Base-by-base conservation (phyloP, 1,284 basidiomycete genomes). In the Hymenochaete sp. region DNA sequence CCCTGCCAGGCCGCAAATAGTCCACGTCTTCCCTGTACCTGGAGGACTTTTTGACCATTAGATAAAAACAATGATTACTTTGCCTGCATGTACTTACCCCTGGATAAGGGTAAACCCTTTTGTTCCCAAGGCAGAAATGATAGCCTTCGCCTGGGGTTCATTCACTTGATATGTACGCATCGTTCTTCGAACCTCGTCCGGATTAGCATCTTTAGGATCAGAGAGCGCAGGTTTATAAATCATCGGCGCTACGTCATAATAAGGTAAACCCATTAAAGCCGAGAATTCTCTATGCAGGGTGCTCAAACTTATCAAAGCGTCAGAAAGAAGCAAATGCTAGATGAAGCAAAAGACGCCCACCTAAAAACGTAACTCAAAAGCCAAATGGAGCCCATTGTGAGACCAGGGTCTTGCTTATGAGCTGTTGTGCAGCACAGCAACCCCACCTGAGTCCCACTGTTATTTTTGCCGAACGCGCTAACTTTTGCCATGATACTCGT, bases 11-110 rank as follows among this genome's bases (percentile, higher is more conserved):
- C 90, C 92, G 56, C 92, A 90, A 53, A 99, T 98, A 0, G 96
- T 99, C 41, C 92, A 97, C 8, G 96, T 98, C 67, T 99, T 99
- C 32, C 96, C 96, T 0, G 96, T 99, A 53, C 96, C 96, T 1
- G 96, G 96, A 22, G 96, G 96, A 39, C 93, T 93, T 55, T 3
- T 29, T 10, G 50, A 51, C 29, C 43, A 36, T 11, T 19, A 35
- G 25, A 41, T 11, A 26, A 31, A 13, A 6, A 39, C 16, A 22
- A 18, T 1, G 13, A 21, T 11, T 25, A n/a, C 18, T 18, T 13
- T 0, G 32, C 26, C 7, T 38, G 45, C 39, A n/a, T 22, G 14
- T 14, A 64, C 76, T 52, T 58, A 93, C 93, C 95, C 96, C 73
- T 98, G 96, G 47, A 99, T 95, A 27, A 99, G 68, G 0, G 82